phyloP scores from a whole-genome alignment of 169 alveolate species.

The Babesia ovata region DNA sequence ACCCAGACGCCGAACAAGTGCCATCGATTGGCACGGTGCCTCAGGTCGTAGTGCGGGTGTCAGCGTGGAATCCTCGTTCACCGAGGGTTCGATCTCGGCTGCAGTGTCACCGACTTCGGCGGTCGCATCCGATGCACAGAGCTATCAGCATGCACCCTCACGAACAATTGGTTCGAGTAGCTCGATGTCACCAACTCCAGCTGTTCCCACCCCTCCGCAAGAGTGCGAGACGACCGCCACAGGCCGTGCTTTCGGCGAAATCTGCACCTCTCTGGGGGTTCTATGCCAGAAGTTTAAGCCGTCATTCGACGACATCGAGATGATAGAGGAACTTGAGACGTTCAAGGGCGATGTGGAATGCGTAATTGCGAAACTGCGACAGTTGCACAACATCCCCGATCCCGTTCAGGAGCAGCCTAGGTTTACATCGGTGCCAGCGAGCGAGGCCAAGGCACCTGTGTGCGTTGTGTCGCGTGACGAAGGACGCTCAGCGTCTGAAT shows the following conservation, averaged over 20 bases:
- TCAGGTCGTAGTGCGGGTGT: not conserved
- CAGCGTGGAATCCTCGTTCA: not conserved
- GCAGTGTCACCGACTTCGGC: not conserved
- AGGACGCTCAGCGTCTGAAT: not conserved
- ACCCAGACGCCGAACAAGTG: constrained; percentile 34
- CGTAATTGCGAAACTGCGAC: constrained; percentile 1
- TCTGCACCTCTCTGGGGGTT: constrained; percentile 13
- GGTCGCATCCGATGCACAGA: not conserved
- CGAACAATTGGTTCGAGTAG: not conserved
- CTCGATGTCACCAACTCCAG: not conserved
- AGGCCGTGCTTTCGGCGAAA: constrained; percentile 42
- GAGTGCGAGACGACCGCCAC: constrained; percentile 25
- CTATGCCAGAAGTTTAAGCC: constrained; percentile 25
- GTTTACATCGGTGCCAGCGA: not conserved
- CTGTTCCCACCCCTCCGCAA: constrained; percentile 5
- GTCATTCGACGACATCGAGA: constrained; percentile 24
- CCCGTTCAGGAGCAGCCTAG: not conserved
- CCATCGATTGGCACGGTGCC: constrained; percentile 46
- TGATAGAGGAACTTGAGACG: constrained; percentile 24
- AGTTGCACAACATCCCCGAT: constrained; percentile 4
- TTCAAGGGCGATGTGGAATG: constrained; percentile 12
- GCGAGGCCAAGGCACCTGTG: not conserved
- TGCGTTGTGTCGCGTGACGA: not conserved
- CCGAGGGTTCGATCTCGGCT: not conserved
- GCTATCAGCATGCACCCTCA: not conserved